phyloP scores from a whole-genome alignment of 352 stramenopile species.

The Phytophthora chlamydospora region DNA sequence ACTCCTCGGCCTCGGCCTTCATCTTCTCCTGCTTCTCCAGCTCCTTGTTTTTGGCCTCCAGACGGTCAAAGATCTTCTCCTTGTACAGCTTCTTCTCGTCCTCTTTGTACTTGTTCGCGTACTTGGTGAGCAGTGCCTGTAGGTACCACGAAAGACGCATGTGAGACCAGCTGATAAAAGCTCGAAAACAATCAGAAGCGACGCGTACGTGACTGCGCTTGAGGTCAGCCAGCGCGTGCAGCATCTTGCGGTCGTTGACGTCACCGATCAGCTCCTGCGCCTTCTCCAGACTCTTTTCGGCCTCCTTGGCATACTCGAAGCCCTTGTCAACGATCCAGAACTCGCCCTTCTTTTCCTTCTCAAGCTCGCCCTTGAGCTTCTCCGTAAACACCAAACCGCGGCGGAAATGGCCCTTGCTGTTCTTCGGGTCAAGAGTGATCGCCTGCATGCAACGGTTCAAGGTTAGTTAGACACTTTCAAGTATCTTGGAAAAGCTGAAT shows the following conservation, averaged over 20 bases:
- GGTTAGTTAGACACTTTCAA: neutral
- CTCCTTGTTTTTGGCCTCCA: constrained; percentile 84
- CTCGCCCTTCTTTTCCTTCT: constrained; percentile 80
- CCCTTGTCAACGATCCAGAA: constrained; percentile 91
- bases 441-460: constrained; percentile 38
- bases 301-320: constrained; percentile 72
- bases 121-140: constrained; percentile 61
- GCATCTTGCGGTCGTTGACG: constrained; percentile 55
- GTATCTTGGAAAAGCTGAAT: neutral
- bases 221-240: constrained; percentile 63
- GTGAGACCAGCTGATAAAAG: neutral
- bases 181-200: constrained; percentile 1
- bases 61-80: constrained; percentile 88
- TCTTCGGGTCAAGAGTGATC: constrained; percentile 64
- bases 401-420: constrained; percentile 82
- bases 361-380: constrained; percentile 81
- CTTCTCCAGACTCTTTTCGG: constrained; percentile 76
- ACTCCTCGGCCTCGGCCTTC: constrained; percentile 70
- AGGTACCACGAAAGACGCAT: neutral
- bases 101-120: constrained; percentile 79
- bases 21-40: constrained; percentile 73
- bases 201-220: constrained; percentile 64
- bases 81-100: constrained; percentile 90
- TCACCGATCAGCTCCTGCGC: constrained; percentile 51
- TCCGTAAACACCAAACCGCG: constrained; percentile 80